These are phyloP conservation scores for Keqinozyma sinolaborantium DNA, from an alignment of 1,139 yeast genomes.

Conservation along the genomic window DNA sequence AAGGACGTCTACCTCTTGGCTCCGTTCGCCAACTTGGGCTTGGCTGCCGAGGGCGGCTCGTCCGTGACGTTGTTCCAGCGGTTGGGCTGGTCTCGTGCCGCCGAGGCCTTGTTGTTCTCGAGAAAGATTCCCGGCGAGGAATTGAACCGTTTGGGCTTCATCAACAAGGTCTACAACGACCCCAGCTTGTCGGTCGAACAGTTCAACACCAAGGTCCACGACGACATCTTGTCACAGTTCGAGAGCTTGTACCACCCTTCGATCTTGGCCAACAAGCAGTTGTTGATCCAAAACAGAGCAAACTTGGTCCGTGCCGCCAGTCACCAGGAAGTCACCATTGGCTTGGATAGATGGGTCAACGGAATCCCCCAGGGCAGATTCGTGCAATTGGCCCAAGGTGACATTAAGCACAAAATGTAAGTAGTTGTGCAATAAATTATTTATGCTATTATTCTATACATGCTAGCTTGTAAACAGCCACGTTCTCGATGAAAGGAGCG, in stretches of 20 bases:
- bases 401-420: conserved; percentile 59
- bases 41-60: conserved; percentile 81
- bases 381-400: conserved; percentile 49
- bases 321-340: conserved; percentile 64
- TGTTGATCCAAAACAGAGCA: conserved; percentile 48
- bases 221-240: conserved; percentile 44
- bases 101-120: conserved; percentile 71
- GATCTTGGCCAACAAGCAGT: conserved; percentile 58
- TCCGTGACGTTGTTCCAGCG: conserved; percentile 66
- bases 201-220: conserved; percentile 54
- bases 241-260: conserved; percentile 56
- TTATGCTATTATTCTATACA: too few relatives aligned
- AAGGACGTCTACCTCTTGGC: conserved; percentile 56
- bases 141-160: conserved; percentile 54
- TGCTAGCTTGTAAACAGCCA: too few relatives aligned
- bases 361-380: conserved; percentile 77
- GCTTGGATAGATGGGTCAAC: conserved; percentile 65
- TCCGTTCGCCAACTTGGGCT: conserved; percentile 82
- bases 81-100: conserved; percentile 70
- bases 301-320: conserved; percentile 49
- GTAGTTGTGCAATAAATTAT: neutral
- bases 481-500: neutral
- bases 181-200: conserved; percentile 48
- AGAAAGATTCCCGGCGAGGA: conserved; percentile 64
- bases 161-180: conserved; percentile 47